Evolutionary conservation across 31 red algal species (phyloP), one percentile per base, ranked within the genome.

Genomic region (Odonthalia washingtoniensis): DNA sequence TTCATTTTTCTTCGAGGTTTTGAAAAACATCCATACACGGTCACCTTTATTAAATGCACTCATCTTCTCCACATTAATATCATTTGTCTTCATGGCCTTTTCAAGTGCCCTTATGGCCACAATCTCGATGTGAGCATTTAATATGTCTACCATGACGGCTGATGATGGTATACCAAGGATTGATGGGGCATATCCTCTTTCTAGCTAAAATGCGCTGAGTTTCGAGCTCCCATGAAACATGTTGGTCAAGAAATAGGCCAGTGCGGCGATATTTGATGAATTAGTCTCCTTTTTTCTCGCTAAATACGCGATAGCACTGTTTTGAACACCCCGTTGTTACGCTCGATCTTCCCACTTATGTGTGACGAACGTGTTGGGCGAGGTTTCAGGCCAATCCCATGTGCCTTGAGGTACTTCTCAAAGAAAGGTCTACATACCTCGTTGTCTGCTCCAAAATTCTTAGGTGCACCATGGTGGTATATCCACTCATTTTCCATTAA

Each of bases 1-100:
- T n/a, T 83, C 80, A 26, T 83, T 83, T 45, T 83, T 61, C 30
- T 83, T 57, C 3, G 3, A 79, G 72, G 39, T 27, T 40, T 70
- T 62, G 64, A 83, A 1, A 65, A 61, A 53, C 3, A 60, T n/a
- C 41, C 75, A 79, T 2, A 79, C 45, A 3, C 61, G n/a, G n/a
- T n/a, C n/a, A n/a, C n/a, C n/a, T n/a, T 41, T 37, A 5, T 41
- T 75, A n/a, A 75, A 37, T n/a, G 44, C 37, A 40, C 39, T 34
- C 27, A n/a, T n/a, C n/a, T n/a, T n/a, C n/a, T n/a, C n/a, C n/a
- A n/a, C n/a, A n/a, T n/a, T n/a, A n/a, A n/a, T n/a, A n/a, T n/a
- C n/a, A n/a, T n/a, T n/a, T n/a, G n/a, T n/a, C n/a, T n/a, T n/a
- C n/a, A n/a, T n/a, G n/a, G n/a, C n/a, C n/a, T n/a, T n/a, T n/a